Base-by-base conservation (phyloP, 345 rosid species). In the Aegle marmelos region DNA sequence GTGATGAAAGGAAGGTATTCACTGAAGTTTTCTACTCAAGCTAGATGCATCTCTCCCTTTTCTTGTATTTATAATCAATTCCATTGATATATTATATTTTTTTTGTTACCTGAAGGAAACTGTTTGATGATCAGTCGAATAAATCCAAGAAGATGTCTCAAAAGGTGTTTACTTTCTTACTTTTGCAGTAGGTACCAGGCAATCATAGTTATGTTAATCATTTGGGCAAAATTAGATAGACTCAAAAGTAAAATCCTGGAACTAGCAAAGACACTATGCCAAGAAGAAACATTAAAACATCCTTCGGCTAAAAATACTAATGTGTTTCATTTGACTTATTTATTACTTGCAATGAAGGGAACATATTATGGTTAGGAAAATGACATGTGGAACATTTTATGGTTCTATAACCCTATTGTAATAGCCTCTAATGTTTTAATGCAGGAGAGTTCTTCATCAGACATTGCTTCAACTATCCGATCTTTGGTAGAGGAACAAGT, bases 1-100 rank as follows among this genome's bases (percentile, higher is more conserved):
- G 80, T 73, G 60, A 60, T 86, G 67, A 88, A 83, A 82, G 89
- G 81, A 76, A 87, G 89, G 93, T 88, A 84, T 37, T 48, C 71
- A 45, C 19, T 7, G 33, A 70, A 33, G 6, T 39, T 70, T 14
- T 9, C 61, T 53, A 13, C 54, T 56, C 25, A 25, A 60, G 4
- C 41, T 21, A 37, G 57, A 14, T 6, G 11, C 54, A 56, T 24
- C 22, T 53, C 5, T 70, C 34, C 34, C 19, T 34, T 28, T 14
- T 30, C 14, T 31, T 67, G 45, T 57, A 28, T 67, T 48, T 63
- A 31, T 67, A 19, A 58, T 25, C 41, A 71, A 60, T 45, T 45
- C 50, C 50, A 45, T 45, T 45, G 50, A 31, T 16, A 11, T 53
- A 63, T 70, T 37, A 54, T 45, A 36, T n/a, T 36, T 34, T 19